A percentile compares a stretch with the other conserved stretches of the same genome.
These are phyloP conservation scores for Psidium friedrichsthalianum DNA, from an alignment of 345 rosid species.

Conservation along the genomic window DNA sequence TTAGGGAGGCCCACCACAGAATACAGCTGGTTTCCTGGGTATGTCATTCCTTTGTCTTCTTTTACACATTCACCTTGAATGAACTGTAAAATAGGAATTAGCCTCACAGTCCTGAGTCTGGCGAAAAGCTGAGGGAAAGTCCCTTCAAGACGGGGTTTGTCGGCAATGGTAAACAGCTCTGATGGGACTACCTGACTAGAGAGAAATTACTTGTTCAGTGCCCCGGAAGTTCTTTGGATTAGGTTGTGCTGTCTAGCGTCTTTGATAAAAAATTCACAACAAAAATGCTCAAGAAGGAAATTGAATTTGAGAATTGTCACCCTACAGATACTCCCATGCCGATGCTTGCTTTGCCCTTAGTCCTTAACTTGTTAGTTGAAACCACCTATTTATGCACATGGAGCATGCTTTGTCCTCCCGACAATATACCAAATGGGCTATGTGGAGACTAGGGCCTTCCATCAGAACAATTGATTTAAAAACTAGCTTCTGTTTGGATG, in stretches of 20 bases:
- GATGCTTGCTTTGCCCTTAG: not conserved
- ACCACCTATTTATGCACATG: not conserved
- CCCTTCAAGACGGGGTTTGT: not conserved
- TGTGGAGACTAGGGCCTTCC: not conserved
- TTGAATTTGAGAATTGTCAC: not conserved
- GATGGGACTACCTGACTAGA: not conserved
- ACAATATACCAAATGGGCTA: not conserved
- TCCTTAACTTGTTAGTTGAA: not conserved
- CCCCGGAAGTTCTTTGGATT: not conserved
- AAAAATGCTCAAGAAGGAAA: not conserved
- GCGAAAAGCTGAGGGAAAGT: not conserved
- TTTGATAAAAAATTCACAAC: not conserved
- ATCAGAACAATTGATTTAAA: not conserved
- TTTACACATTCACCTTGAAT: not conserved
- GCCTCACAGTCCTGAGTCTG: not conserved
- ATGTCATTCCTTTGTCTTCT: constrained; percentile 10
- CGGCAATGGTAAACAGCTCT: not conserved
- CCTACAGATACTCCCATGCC: not conserved
- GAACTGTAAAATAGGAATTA: not conserved
- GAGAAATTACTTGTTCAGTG: not conserved
- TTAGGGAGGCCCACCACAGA: constrained; percentile 26
- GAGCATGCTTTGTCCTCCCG: not conserved
- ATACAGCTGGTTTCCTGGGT: constrained; percentile 99
- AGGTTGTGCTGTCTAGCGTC: not conserved
- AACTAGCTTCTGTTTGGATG: not conserved